Evolutionary conservation across 495 filamentous ascomycete genomes (phyloP).

Genomic region (Haplographium delicatum): DNA sequence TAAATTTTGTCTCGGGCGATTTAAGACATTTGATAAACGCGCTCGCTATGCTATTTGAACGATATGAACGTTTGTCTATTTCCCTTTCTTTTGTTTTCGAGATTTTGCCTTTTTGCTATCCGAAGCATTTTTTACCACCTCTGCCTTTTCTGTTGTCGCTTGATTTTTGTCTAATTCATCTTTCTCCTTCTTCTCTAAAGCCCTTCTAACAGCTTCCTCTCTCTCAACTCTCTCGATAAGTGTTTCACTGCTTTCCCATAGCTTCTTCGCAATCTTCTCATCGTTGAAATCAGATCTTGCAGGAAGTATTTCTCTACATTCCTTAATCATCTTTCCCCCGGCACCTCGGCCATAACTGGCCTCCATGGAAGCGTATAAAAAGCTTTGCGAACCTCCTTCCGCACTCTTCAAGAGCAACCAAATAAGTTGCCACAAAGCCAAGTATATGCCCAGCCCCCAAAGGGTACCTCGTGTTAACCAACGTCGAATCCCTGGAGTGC

Average conservation of each 20-base stretch:
- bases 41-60: constrained; percentile 6
- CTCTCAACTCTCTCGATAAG: constrained; percentile 80
- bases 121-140: constrained; percentile 41
- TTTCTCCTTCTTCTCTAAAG: constrained; percentile 61
- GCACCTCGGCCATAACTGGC: constrained; percentile 52
- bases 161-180: constrained; percentile 43
- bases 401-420: constrained; percentile 87
- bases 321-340: constrained; percentile 75
- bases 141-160: constrained; percentile 34
- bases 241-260: constrained; percentile 86
- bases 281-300: constrained; percentile 70
- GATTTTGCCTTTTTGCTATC: constrained; percentile 29
- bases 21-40: not conserved
- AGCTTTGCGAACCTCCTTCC: constrained; percentile 76
- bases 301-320: constrained; percentile 72
- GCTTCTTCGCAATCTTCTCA: constrained; percentile 68
- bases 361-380: constrained; percentile 83
- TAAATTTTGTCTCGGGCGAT: constrained; percentile 2
- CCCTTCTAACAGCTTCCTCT: constrained; percentile 56
- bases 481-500: constrained; percentile 80
- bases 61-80: not conserved
- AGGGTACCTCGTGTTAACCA: constrained; percentile 82
- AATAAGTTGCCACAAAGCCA: constrained; percentile 70
- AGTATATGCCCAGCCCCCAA: constrained; percentile 73
- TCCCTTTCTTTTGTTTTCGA: constrained; percentile 6